Percentiles rank a stretch among this genome's conserved stretches.
Evolutionary conservation across 495 filamentous ascomycete species (phyloP).

Genomic region (Neurospora cerealis): DNA sequence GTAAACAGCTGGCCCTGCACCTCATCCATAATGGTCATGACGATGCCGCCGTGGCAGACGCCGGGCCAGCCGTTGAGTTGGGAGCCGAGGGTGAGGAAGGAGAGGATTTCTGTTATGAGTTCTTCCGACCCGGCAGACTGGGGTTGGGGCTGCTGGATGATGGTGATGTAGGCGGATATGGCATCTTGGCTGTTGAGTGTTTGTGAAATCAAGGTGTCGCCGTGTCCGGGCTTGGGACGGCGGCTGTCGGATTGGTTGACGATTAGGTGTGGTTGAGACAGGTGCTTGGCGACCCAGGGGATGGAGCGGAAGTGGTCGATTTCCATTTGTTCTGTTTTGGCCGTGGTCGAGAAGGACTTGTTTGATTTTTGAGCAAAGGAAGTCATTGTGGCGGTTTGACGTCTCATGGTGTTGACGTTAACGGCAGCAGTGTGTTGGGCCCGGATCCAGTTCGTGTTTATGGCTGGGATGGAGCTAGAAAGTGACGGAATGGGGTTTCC

Average conservation of each 20-base stretch:
- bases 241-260: slow-evolving; percentile 29
- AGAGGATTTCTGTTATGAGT: slow-evolving; percentile 31
- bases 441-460: not conserved
- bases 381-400: not conserved
- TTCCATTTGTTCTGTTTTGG: slow-evolving; percentile 13
- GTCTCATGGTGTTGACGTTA: not conserved
- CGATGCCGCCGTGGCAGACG: slow-evolving; percentile 51
- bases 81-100: slow-evolving; percentile 41
- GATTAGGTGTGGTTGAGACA: slow-evolving; percentile 22
- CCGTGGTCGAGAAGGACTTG: not conserved
- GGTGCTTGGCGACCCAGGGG: slow-evolving; percentile 47
- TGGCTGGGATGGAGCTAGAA: not conserved
- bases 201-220: slow-evolving; percentile 46
- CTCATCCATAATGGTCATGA: slow-evolving; percentile 48
- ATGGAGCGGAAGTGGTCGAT: slow-evolving; percentile 40
- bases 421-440: not conserved
- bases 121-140: not conserved
- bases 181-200: slow-evolving; percentile 45
- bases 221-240: slow-evolving; percentile 27
- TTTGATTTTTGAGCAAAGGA: not conserved
- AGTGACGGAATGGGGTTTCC: not conserved
- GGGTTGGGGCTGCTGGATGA: slow-evolving; percentile 23
- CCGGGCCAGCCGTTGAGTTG: slow-evolving; percentile 49
- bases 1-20: slow-evolving; percentile 40
- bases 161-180: slow-evolving; percentile 38